Evolutionary conservation across 768 basidiomycete genomes (phyloP).

Genomic region (Podaxis pistillaris): DNA sequence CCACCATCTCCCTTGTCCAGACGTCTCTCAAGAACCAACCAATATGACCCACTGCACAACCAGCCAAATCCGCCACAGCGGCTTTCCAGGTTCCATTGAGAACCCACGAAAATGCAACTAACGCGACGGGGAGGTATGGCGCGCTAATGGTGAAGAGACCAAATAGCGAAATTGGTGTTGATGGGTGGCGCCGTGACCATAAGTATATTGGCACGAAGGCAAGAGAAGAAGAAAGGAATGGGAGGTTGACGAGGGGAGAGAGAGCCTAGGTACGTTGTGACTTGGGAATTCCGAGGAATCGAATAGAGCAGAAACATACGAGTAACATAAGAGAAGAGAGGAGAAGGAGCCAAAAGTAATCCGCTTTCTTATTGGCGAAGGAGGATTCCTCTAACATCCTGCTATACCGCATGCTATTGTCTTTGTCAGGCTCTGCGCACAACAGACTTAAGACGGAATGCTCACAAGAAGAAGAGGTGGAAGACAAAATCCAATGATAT

Average conservation of each 20-base stretch:
- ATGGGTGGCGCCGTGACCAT: slow-evolving; percentile 94
- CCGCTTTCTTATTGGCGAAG: slow-evolving; percentile 86
- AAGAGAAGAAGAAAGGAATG: slow-evolving; percentile 89
- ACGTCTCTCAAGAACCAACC: slow-evolving; percentile 86
- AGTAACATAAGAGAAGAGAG: slow-evolving; percentile 85
- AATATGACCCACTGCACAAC: slow-evolving; percentile 84
- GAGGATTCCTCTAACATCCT: slow-evolving; percentile 96
- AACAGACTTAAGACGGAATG: slow-evolving; percentile 13
- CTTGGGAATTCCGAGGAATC: not conserved
- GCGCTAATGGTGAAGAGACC: slow-evolving; percentile 94
- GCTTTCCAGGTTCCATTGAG: slow-evolving; percentile 83
- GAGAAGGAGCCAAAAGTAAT: slow-evolving; percentile 93
- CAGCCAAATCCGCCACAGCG: slow-evolving; percentile 77
- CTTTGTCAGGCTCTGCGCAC: not conserved
- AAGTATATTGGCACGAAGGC: slow-evolving; percentile 96
- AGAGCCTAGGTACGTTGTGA: slow-evolving; percentile 46
- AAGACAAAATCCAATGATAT: slow-evolving; percentile 94
- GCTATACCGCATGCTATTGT: slow-evolving; percentile 90
- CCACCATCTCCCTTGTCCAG: slow-evolving; percentile 85
- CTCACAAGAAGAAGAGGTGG: slow-evolving; percentile 98
- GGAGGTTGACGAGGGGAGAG: slow-evolving; percentile 86
- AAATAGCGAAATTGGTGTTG: slow-evolving; percentile 94
- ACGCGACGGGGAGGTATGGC: slow-evolving; percentile 90
- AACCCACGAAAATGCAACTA: slow-evolving; percentile 85
- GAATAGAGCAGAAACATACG: slow-evolving; percentile 41